Percentiles rank a stretch among this genome's conserved stretches.
Conservation (phyloP, 768 basidiomycete species). For the Pulveroboletus sp. region DNA sequence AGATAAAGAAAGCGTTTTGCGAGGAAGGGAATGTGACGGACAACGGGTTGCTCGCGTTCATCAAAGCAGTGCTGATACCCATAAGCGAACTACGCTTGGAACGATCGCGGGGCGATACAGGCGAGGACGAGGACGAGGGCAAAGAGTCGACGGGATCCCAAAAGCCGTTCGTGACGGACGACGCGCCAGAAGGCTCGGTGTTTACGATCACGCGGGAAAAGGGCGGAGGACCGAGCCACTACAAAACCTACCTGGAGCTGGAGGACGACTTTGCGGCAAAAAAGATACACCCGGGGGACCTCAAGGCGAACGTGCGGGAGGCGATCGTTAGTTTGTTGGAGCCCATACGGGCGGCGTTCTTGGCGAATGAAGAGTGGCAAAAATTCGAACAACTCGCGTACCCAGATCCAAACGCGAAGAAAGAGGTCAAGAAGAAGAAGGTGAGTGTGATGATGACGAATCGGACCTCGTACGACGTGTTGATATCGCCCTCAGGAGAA, state of each 20-base stretch:
- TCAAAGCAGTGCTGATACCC: conserved; percentile 83
- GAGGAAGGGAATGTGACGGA: conserved; percentile 86
- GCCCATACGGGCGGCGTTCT: conserved; percentile 77
- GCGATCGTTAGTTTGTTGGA: conserved; percentile 71
- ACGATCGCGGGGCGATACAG: conserved; percentile 42
- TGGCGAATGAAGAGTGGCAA: conserved; percentile 78
- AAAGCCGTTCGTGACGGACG: conserved; percentile 58
- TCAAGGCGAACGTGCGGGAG: conserved; percentile 75
- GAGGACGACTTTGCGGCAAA: conserved; percentile 71
- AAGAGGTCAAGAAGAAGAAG: conserved; percentile 65
- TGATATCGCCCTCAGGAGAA: conserved; percentile 49
- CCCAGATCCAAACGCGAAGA: conserved; percentile 66
- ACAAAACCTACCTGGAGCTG: conserved; percentile 58
- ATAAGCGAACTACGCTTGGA: conserved; percentile 74
- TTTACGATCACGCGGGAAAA: conserved; percentile 76
- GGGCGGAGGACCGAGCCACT: conserved; percentile 74
- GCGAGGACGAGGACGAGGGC: conserved; percentile 39
- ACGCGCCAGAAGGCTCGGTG: conserved; percentile 77
- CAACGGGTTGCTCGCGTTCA: conserved; percentile 87
- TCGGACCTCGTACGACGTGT: not conserved
- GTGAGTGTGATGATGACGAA: not conserved
- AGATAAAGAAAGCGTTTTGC: conserved; percentile 90
- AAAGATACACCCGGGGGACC: conserved; percentile 83
- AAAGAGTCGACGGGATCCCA: conserved; percentile 49
- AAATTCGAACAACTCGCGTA: conserved; percentile 75